A percentile compares a stretch with the other conserved stretches of the same genome.
These are phyloP conservation scores for Candolleomyces eurysporus DNA, from an alignment of 768 basidiomycete species.

Conservation along the genomic window DNA sequence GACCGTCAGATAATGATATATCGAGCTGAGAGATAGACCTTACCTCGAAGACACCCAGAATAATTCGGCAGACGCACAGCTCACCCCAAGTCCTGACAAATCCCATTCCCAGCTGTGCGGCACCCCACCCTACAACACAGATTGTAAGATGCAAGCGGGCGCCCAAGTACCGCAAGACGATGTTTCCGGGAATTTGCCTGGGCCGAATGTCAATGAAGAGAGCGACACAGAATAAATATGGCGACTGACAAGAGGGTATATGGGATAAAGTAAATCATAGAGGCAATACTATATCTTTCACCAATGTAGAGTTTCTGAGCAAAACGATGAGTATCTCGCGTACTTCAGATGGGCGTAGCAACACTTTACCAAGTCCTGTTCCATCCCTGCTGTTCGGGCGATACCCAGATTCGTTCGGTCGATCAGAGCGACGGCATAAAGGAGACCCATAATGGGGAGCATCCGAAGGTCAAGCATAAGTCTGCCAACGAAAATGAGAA, in stretches of 20 bases:
- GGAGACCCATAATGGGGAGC: constrained; percentile 30
- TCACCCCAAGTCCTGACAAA: constrained; percentile 28
- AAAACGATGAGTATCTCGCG: background rate
- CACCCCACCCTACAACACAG: constrained; percentile 29
- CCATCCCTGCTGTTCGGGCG: constrained; percentile 37
- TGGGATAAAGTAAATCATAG: constrained; percentile 34
- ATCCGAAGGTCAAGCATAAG: constrained; percentile 32
- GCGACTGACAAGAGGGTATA: constrained; percentile 30
- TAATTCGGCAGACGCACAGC: constrained; percentile 21
- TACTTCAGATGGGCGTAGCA: no score
- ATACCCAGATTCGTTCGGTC: constrained; percentile 37
- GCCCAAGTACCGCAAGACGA: constrained; percentile 26
- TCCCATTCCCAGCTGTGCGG: constrained; percentile 30
- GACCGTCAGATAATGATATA: no score
- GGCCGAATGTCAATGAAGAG: background rate
- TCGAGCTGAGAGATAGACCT: background rate
- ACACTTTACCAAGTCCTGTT: constrained; percentile 23
- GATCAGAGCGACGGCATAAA: constrained; percentile 35
- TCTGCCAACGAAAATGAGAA: constrained; percentile 14
- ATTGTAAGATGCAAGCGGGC: constrained; percentile 27
- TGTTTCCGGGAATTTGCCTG: constrained; percentile 25
- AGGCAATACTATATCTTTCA: constrained; percentile 30
- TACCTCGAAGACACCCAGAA: constrained; percentile 25
- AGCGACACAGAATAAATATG: no score
- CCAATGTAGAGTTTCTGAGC: constrained; percentile 28